Evolutionary conservation across 768 basidiomycete genomes (phyloP), one percentile per base, ranked within the genome.

Genomic region (Tulasnella sp.): DNA sequence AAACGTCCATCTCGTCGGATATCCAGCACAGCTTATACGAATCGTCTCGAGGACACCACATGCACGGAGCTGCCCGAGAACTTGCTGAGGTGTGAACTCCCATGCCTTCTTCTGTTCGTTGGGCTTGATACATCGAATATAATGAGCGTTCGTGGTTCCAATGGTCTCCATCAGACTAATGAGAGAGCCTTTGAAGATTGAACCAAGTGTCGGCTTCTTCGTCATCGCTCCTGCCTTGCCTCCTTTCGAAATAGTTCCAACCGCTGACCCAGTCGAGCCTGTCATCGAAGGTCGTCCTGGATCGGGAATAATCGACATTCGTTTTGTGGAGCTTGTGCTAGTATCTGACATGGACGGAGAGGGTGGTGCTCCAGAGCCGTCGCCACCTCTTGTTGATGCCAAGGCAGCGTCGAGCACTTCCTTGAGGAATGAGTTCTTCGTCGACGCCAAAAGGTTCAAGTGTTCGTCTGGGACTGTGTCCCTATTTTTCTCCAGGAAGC

Each of bases 31-130:
- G 72, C 90, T 92, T 68, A 99, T 99, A 59, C 93, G 81, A 66
- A 99, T 99, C 2, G 96, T 99, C 72, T 99, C 96, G 43, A 99
- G 77, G 56, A 99, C 96, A 83, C 96, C 96, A 71, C 96, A 99
- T 59, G 96, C 96, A 49, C 96, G 81, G 27, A 99, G 74, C 70
- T 99, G 96, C 19, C 90, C 83, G 45, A 99, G 73, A 15, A 99
- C 96, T 69, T 98, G 92, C 65, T 93, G 90, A 30, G 93, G 90
- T 27, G 86, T 82, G 67, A 97, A 93, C 68, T 92, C 91, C 96
- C 96, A 99, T 38, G 96, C 92, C 54, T 78, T 82, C 75, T 99
- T 99, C 63, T 80, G 78, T 68, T 99, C 96, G 69, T 99, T 99
- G 2, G 96, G 96, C 71, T 99, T 99, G 76, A 99, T 98, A 71